Conservation (phyloP, 2,329 filamentous ascomycete genomes). For the Davidsoniella virescens region DNA sequence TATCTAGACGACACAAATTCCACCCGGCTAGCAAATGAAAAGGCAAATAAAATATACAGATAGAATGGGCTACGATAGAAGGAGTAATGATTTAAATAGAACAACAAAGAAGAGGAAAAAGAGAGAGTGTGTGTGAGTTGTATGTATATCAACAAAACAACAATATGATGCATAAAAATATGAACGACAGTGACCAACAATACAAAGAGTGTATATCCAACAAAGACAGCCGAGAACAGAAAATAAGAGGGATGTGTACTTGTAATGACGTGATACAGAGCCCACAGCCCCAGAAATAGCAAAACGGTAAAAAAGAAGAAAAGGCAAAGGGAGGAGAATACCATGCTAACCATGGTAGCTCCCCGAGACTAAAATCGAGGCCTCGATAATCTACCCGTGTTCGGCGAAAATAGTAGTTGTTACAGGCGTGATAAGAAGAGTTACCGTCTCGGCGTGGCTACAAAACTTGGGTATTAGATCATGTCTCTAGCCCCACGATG, state of each 20-base stretch:
- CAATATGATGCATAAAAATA: constrained; percentile 5
- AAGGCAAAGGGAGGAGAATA: not conserved
- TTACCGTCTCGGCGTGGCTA: constrained; percentile 13
- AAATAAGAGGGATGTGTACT: constrained; percentile 1
- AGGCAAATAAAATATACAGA: not conserved
- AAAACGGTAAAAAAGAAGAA: constrained; percentile 1
- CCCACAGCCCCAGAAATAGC: constrained; percentile 1
- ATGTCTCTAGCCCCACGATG: not conserved
- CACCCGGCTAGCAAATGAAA: not conserved
- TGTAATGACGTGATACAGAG: constrained; percentile 7
- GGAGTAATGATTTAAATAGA: not conserved
- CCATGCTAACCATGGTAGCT: not conserved
- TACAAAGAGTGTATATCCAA: constrained; percentile 8
- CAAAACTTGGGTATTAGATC: not conserved
- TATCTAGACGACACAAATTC: too few species aligned
- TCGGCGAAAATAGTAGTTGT: not conserved
- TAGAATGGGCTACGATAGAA: constrained; percentile 1
- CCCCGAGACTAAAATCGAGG: too few species aligned
- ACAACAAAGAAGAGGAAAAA: not conserved
- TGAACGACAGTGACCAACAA: constrained; percentile 3
- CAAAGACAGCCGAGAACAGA: not conserved
- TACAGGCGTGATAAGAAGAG: constrained; percentile 2
- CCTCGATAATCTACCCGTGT: too few species aligned
- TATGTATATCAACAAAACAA: not conserved
- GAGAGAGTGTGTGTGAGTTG: not conserved